Conservation (phyloP, 2,329 filamentous ascomycete genomes). For the Aspergillus sojae region DNA sequence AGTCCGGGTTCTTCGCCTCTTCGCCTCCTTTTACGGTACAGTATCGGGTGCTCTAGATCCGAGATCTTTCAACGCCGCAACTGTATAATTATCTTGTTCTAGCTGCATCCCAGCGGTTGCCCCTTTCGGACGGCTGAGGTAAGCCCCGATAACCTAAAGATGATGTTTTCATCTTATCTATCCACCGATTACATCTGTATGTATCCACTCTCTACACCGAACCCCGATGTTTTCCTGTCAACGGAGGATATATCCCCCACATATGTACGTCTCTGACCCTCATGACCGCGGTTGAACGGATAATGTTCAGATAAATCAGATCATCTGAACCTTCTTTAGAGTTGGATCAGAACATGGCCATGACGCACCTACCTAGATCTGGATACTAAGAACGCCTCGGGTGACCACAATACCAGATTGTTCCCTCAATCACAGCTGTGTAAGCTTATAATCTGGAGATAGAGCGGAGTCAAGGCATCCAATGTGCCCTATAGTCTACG, state of each 20-base stretch:
- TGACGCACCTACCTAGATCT: background rate
- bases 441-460: background rate
- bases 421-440: background rate
- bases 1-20: slow-evolving; percentile 7
- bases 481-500: background rate
- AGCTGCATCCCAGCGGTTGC: background rate
- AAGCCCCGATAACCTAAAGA: background rate
- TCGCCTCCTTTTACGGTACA: slow-evolving; percentile 13
- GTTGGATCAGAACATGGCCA: background rate
- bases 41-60: slow-evolving; percentile 19
- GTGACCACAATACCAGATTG: background rate
- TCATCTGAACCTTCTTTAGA: background rate
- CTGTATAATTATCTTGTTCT: slow-evolving; percentile 23
- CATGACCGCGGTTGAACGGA: background rate
- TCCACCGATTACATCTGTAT: background rate
- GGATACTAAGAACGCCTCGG: background rate
- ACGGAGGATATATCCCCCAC: background rate
- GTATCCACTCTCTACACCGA: background rate
- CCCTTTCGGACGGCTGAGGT: background rate
- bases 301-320: background rate
- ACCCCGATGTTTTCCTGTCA: background rate
- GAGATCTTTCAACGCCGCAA: slow-evolving; percentile 19
- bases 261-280: background rate
- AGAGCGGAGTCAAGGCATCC: background rate
- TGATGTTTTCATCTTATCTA: background rate